A percentile compares a stretch with the other conserved stretches of the same genome.
Conservation (phyloP, 2,329 filamentous ascomycete species). For the Fusarium verrucosum region DNA sequence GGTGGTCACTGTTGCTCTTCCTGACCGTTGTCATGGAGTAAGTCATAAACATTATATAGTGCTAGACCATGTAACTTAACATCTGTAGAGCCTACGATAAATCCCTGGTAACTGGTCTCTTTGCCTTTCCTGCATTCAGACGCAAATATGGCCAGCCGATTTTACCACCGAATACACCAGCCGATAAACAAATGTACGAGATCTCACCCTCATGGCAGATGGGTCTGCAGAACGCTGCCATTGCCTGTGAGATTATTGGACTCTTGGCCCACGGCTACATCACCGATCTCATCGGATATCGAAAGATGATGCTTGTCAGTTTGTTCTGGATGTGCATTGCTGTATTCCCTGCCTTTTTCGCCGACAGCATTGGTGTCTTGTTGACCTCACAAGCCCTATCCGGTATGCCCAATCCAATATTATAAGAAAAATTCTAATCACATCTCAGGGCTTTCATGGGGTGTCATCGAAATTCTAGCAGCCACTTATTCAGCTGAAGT, state of each 20-base stretch:
- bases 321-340: conserved; percentile 49
- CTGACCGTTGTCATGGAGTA: conserved; percentile 42
- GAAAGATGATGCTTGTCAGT: conserved; percentile 51
- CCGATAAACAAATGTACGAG: conserved; percentile 47
- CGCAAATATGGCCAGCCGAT: conserved; percentile 29
- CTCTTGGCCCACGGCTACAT: conserved; percentile 54
- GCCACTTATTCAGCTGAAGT: conserved; percentile 54
- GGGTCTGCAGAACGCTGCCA: conserved; percentile 36
- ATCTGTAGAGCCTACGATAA: conserved; percentile 34
- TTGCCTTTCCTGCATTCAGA: conserved; percentile 40
- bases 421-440: neutral
- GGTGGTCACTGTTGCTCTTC: conserved; percentile 40
- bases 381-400: conserved; percentile 50
- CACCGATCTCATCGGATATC: conserved; percentile 51
- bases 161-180: conserved; percentile 2
- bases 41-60: neutral
- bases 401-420: conserved; percentile 6
- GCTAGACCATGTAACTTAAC: neutral
- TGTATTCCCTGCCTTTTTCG: conserved; percentile 53
- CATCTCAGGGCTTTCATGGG: conserved; percentile 46
- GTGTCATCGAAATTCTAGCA: conserved; percentile 50
- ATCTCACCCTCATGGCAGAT: conserved; percentile 45
- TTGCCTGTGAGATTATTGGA: conserved; percentile 47
- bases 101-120: conserved; percentile 33
- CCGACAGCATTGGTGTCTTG: conserved; percentile 46